These are phyloP conservation scores for Ustulina deusta DNA, from an alignment of 2,329 filamentous ascomycete genomes.

Conservation along the genomic window DNA sequence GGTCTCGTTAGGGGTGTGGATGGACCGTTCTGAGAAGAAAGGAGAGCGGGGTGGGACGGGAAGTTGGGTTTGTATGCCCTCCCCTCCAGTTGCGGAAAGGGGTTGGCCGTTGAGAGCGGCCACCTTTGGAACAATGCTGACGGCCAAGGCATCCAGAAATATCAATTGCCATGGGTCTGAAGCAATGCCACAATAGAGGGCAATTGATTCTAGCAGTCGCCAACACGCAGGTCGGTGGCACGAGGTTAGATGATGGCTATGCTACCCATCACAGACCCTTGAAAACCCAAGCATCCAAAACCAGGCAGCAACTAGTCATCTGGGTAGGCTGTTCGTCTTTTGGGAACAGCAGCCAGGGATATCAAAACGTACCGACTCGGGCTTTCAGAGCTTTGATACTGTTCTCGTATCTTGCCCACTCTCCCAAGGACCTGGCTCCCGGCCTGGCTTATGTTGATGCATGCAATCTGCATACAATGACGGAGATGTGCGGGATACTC, in stretches of 20 bases:
- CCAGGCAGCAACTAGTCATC: conserved; percentile 27
- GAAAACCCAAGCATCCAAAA: not conserved
- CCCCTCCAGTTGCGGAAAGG: conserved; percentile 7
- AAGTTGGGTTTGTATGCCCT: conserved; percentile 1
- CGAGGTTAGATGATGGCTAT: conserved; percentile 17
- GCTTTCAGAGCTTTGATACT: not conserved
- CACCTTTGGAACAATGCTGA: conserved; percentile 9
- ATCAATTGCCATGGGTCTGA: not conserved
- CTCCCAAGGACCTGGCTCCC: conserved; percentile 16
- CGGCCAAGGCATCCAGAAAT: conserved; percentile 17
- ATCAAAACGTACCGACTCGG: not conserved
- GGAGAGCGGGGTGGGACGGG: not conserved
- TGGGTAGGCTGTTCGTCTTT: not conserved
- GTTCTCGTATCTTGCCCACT: conserved; percentile 11
- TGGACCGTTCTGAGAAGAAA: not conserved
- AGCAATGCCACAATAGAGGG: conserved; percentile 7
- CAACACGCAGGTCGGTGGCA: not conserved
- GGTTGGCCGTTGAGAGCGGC: not conserved
- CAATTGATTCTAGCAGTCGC: not conserved
- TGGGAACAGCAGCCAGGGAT: not conserved
- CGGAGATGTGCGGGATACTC: conserved; percentile 3
- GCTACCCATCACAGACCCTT: conserved; percentile 4
- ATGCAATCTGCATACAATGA: conserved; percentile 22
- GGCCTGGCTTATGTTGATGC: conserved; percentile 3
- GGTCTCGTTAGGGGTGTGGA: not conserved